Percentiles rank a stretch among this genome's conserved stretches.
These are phyloP conservation scores for Calycina marina DNA, from an alignment of 2,329 filamentous ascomycete species.

Conservation along the genomic window DNA sequence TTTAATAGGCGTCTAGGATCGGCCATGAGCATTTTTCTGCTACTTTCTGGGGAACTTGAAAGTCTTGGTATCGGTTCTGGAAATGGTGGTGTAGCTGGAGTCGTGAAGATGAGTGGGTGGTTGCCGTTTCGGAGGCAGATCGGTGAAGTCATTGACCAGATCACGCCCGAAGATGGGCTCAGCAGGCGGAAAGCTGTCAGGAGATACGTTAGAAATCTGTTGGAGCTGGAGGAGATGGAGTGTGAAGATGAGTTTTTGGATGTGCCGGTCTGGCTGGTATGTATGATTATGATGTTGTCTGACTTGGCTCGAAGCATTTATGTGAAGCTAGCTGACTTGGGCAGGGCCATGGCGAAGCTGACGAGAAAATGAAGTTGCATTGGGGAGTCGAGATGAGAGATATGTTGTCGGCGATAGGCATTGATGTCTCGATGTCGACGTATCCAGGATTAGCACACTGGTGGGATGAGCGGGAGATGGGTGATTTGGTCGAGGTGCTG, in stretches of 20 bases:
- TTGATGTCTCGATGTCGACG: constrained; percentile 3
- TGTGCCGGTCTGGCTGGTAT: constrained; percentile 4
- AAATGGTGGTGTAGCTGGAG: constrained; percentile 2
- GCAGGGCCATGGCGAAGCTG: constrained; percentile 10
- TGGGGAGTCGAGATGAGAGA: constrained; percentile 12
- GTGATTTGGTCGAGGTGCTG: constrained; percentile 7
- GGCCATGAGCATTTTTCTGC: constrained; percentile 11
- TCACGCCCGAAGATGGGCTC: too few relatives aligned
- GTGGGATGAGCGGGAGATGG: constrained; percentile 8
- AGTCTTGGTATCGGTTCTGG: background rate
- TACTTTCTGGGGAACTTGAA: constrained; percentile 10
- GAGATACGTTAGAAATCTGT: background rate
- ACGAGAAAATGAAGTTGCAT: constrained; percentile 12
- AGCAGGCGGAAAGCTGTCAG: background rate
- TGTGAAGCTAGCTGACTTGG: background rate
- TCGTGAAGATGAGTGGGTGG: constrained; percentile 17
- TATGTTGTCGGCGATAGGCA: constrained; percentile 1
- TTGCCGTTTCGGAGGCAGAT: constrained; percentile 13
- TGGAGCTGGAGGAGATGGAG: background rate
- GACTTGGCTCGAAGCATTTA: too few relatives aligned
- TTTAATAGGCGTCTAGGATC: too few relatives aligned
- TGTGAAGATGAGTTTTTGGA: background rate
- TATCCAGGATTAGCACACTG: constrained; percentile 11
- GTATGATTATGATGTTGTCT: too few relatives aligned
- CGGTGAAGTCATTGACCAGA: too few relatives aligned